Evolutionary conservation across 2,329 filamentous ascomycete species (phyloP).

Genomic region (Microcyclospora pomicola): DNA sequence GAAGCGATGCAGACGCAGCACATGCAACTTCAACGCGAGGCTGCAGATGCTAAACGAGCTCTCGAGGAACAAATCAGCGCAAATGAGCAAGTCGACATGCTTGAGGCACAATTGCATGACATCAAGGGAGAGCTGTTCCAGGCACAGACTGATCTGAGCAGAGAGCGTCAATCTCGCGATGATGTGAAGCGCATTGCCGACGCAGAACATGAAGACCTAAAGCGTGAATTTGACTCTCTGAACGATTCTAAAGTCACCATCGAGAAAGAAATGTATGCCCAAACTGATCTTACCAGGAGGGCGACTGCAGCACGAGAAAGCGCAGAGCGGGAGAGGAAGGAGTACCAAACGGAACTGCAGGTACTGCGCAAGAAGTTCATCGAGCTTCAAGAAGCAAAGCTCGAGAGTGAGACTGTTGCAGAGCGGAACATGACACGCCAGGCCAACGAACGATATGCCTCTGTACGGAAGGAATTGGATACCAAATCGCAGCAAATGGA

Average conservation of each 20-base stretch:
- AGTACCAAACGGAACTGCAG: slow-evolving; percentile 74
- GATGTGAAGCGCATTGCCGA: slow-evolving; percentile 85
- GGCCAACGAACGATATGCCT: slow-evolving; percentile 66
- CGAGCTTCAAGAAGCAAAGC: slow-evolving; percentile 69
- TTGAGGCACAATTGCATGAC: slow-evolving; percentile 77
- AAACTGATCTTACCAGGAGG: slow-evolving; percentile 79
- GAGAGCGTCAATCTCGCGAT: slow-evolving; percentile 83
- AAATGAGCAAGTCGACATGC: slow-evolving; percentile 73
- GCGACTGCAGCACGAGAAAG: slow-evolving; percentile 67
- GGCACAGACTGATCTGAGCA: slow-evolving; percentile 74
- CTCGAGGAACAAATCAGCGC: slow-evolving; percentile 82
- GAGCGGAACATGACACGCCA: slow-evolving; percentile 66
- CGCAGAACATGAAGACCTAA: slow-evolving; percentile 69
- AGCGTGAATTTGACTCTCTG: slow-evolving; percentile 71
- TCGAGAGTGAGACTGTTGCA: slow-evolving; percentile 66
- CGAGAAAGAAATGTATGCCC: slow-evolving; percentile 92
- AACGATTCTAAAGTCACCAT: slow-evolving; percentile 95
- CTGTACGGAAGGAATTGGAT: slow-evolving; percentile 66
- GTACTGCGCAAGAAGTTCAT: slow-evolving; percentile 70
- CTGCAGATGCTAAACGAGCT: slow-evolving; percentile 71
- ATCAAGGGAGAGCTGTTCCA: slow-evolving; percentile 76
- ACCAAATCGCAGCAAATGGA: slow-evolving; percentile 61
- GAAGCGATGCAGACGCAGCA: slow-evolving; percentile 78
- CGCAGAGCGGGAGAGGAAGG: slow-evolving; percentile 78
- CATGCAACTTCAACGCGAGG: slow-evolving; percentile 72